Conservation (phyloP, 2,329 filamentous ascomycete genomes). For the Diaporthe ilicicola region DNA sequence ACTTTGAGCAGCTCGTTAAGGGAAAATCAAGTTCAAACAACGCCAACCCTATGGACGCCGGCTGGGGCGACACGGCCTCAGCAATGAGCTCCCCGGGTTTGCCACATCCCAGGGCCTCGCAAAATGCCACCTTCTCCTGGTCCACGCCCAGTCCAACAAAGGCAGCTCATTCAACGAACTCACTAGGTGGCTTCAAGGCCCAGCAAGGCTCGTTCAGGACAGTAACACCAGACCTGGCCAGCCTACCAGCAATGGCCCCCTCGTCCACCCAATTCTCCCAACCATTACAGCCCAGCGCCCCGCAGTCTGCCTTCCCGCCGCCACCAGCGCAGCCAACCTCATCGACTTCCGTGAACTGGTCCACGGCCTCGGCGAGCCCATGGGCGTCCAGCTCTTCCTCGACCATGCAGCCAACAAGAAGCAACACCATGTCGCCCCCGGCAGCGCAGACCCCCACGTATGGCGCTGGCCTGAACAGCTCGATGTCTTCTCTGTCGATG, state of each 20-base stretch:
- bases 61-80: slow-evolving; percentile 58
- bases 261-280: slow-evolving; percentile 70
- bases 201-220: slow-evolving; percentile 60
- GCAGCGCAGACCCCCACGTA: slow-evolving; percentile 44
- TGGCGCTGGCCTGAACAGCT: slow-evolving; percentile 49
- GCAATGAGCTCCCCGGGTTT: slow-evolving; percentile 45
- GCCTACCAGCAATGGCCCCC: slow-evolving; percentile 64
- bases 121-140: slow-evolving; percentile 67
- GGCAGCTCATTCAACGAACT: slow-evolving; percentile 40
- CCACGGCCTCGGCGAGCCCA: slow-evolving; percentile 54
- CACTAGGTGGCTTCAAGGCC: slow-evolving; percentile 46
- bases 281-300: slow-evolving; percentile 58
- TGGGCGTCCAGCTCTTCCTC: slow-evolving; percentile 54
- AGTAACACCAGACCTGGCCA: slow-evolving; percentile 65
- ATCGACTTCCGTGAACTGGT: slow-evolving; percentile 60
- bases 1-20: slow-evolving; percentile 91
- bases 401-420: slow-evolving; percentile 41
- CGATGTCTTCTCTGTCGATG: slow-evolving; percentile 60
- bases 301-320: slow-evolving; percentile 38
- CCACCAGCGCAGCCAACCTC: slow-evolving; percentile 38
- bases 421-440: slow-evolving; percentile 37
- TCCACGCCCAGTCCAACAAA: slow-evolving; percentile 63
- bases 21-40: slow-evolving; percentile 62
- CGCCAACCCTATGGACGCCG: slow-evolving; percentile 52
- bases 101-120: slow-evolving; percentile 42